Evolutionary conservation across 169 alveolate genomes (phyloP).

Genomic region (Eimeria tenella): DNA sequence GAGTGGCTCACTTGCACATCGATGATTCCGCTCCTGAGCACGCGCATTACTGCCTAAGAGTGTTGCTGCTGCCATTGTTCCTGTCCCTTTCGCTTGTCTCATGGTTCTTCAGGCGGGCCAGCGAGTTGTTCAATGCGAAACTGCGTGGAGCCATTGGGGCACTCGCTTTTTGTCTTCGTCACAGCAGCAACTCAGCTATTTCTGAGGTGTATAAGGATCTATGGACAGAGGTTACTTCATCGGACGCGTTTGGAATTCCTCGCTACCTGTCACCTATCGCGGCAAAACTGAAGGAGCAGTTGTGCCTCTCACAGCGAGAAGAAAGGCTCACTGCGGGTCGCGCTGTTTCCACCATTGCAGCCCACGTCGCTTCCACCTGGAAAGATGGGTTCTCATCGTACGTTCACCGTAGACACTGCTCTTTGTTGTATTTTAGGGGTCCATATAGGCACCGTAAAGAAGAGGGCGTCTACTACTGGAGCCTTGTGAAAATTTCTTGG

Average conservation of each 20-base stretch:
- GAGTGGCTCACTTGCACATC: no score
- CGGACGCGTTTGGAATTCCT: slow-evolving; percentile 65
- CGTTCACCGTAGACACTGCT: background rate
- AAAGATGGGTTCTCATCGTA: slow-evolving; percentile 48
- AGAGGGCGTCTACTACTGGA: no score
- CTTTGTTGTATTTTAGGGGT: background rate
- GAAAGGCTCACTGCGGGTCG: slow-evolving; percentile 69
- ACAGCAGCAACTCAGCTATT: slow-evolving; percentile 43
- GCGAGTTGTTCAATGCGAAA: slow-evolving; percentile 46
- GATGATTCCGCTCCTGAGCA: no score
- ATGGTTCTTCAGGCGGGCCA: slow-evolving; percentile 49
- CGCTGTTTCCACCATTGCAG: slow-evolving; percentile 50
- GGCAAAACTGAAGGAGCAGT: slow-evolving; percentile 41
- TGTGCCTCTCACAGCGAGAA: slow-evolving; percentile 45
- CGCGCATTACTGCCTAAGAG: no score
- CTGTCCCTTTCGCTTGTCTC: background rate
- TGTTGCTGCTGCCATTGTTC: background rate
- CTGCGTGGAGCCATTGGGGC: slow-evolving; percentile 53
- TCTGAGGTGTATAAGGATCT: slow-evolving; percentile 64
- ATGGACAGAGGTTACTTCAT: slow-evolving; percentile 67
- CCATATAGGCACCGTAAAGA: background rate
- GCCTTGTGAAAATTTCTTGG: background rate
- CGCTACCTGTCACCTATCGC: slow-evolving; percentile 33
- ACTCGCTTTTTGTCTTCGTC: slow-evolving; percentile 61
- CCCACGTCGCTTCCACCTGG: slow-evolving; percentile 64